Percentiles rank a stretch among this genome's conserved stretches.
Conservation (phyloP, 176 grass and related monocot genomes). For the Melocanna baccifera region DNA sequence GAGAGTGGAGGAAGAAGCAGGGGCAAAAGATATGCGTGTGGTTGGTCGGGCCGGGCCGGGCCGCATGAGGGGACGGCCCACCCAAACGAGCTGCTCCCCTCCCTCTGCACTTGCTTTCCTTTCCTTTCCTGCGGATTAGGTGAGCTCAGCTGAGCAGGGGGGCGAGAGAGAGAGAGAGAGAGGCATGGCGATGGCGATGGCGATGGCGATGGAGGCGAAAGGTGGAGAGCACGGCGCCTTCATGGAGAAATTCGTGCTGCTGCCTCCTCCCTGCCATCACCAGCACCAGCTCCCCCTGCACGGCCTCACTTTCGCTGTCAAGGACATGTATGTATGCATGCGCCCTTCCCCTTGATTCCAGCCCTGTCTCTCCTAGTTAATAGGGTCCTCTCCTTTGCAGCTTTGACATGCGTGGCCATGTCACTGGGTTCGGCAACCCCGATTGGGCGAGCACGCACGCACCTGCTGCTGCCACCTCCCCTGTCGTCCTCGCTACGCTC, state of each 20-base stretch:
- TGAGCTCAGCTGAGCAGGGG: too few species aligned
- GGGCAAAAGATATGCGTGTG: too few species aligned
- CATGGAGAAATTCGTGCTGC: constrained; percentile 18
- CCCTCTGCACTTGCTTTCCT: too few species aligned
- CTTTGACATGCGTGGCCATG: constrained; percentile 64
- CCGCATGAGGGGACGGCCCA: too few species aligned
- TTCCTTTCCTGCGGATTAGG: too few species aligned
- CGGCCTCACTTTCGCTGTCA: constrained; percentile 19
- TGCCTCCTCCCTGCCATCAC: background rate
- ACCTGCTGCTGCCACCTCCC: constrained; percentile 56
- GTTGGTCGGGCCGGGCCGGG: too few species aligned
- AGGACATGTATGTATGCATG: constrained; percentile 22
- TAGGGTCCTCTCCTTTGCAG: constrained; percentile 4
- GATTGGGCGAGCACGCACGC: constrained; percentile 74
- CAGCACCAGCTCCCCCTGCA: background rate
- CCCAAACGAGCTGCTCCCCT: too few species aligned
- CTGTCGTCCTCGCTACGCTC: constrained; percentile 58
- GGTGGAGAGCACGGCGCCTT: background rate
- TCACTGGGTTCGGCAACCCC: constrained; percentile 74
- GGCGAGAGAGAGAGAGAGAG: background rate
- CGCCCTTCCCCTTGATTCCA: background rate
- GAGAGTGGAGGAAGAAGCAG: too few species aligned
- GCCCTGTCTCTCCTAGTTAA: too few species aligned
- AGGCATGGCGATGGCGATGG: background rate
- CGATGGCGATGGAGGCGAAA: background rate